Conservation (phyloP, 441 rosid genomes). For the Erodium texanum region DNA sequence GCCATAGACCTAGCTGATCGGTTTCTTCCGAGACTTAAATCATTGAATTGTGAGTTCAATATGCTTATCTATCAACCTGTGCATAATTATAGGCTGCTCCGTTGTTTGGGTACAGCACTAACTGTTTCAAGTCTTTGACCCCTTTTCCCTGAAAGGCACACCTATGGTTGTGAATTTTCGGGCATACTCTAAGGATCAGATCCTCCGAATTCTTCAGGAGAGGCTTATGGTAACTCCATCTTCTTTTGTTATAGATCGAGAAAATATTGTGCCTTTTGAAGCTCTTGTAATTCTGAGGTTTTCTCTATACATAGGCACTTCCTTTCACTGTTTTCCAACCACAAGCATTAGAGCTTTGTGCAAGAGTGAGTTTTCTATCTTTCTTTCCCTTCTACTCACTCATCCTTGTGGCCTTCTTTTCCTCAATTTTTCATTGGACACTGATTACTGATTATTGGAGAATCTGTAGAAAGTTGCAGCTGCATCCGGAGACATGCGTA, state of each 20-base stretch:
- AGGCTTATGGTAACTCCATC: slow-evolving; percentile 54
- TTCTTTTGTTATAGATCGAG: background rate
- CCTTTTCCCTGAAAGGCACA: slow-evolving; percentile 40
- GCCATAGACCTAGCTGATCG: slow-evolving; percentile 76
- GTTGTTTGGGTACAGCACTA: slow-evolving; percentile 9
- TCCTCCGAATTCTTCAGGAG: slow-evolving; percentile 60
- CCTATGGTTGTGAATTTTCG: slow-evolving; percentile 70
- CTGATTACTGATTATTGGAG: slow-evolving; percentile 11
- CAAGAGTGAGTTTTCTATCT: slow-evolving; percentile 53
- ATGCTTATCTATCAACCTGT: background rate
- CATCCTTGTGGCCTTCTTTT: background rate
- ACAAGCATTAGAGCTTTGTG: slow-evolving; percentile 87
- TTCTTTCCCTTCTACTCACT: background rate
- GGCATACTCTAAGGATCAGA: slow-evolving; percentile 77
- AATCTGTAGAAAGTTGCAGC: slow-evolving; percentile 77
- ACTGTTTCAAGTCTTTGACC: slow-evolving; percentile 6
- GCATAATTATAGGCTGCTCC: background rate
- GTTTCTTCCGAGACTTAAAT: slow-evolving; percentile 70
- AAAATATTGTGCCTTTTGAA: background rate
- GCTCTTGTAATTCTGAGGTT: background rate
- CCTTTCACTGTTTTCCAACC: slow-evolving; percentile 57
- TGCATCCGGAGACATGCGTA: slow-evolving; percentile 92
- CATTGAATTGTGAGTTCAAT: slow-evolving; percentile 45
- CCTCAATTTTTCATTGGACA: slow-evolving; percentile 1
- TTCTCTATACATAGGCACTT: slow-evolving; percentile 33